phyloP scores from a whole-genome alignment of 78 protist species.

The Dictyostelium brefeldianum region DNA sequence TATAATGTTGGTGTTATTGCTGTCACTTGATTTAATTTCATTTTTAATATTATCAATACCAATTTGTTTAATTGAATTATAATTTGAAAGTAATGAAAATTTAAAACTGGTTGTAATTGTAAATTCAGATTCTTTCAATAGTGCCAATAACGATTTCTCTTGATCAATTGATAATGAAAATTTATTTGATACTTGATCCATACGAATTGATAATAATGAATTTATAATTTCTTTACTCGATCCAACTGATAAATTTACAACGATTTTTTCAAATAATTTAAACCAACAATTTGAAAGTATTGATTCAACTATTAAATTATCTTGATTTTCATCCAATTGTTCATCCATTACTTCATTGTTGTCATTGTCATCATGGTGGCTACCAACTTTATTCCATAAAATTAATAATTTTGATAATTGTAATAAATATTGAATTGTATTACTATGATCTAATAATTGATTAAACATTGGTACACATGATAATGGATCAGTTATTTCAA shows the following conservation, averaged over 20 bases:
- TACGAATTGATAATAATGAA: slow-evolving; percentile 32
- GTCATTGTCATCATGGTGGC: background rate
- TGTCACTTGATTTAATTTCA: background rate
- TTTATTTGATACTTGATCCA: slow-evolving; percentile 35
- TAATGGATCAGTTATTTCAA: slow-evolving; percentile 17
- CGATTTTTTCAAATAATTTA: slow-evolving; percentile 13
- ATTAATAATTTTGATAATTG: slow-evolving; percentile 41
- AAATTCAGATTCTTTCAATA: background rate
- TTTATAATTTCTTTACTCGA: background rate
- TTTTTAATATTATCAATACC: background rate
- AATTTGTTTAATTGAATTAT: background rate
- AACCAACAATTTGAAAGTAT: slow-evolving; percentile 58
- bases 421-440: slow-evolving; percentile 2
- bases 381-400: slow-evolving; percentile 45
- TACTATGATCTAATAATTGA: background rate
- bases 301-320: background rate
- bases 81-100: slow-evolving; percentile 52
- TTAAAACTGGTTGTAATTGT: slow-evolving; percentile 21
- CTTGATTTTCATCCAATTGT: background rate
- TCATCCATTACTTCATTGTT: background rate
- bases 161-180: slow-evolving; percentile 25
- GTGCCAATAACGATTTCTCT: background rate
- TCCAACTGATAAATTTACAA: background rate
- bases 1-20: background rate
- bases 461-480: slow-evolving; percentile 21